A percentile compares a stretch with the other conserved stretches of the same genome.
These are phyloP conservation scores for Primulina huaijiensis DNA, from an alignment of 257 asterid species.

Conservation along the genomic window DNA sequence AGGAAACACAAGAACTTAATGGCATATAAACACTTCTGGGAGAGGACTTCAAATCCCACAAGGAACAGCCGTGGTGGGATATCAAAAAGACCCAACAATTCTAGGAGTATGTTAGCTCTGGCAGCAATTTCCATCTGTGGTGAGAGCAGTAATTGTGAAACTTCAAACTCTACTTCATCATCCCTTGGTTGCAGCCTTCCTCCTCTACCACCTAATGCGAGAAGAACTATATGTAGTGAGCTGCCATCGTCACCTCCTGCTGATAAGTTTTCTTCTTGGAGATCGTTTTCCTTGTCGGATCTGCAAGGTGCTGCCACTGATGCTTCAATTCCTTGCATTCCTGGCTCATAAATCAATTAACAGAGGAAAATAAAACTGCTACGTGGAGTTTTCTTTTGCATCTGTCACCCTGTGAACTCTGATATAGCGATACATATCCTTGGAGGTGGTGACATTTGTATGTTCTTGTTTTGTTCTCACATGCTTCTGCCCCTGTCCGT, in stretches of 20 bases:
- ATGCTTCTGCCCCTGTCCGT: conserved; percentile 23
- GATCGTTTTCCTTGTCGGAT: conserved; percentile 74
- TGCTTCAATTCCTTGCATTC: conserved; percentile 28
- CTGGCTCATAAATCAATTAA: conserved; percentile 37
- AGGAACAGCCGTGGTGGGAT: conserved; percentile 42
- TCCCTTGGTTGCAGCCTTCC: conserved; percentile 53
- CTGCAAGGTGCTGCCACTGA: conserved; percentile 67
- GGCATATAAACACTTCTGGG: conserved; percentile 50
- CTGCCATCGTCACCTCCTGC: conserved; percentile 40
- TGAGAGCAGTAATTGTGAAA: conserved; percentile 48
- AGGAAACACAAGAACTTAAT: conserved; percentile 68
- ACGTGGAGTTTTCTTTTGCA: conserved; percentile 27
- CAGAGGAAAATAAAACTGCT: conserved; percentile 26
- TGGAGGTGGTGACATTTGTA: conserved; percentile 58
- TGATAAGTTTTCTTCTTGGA: conserved; percentile 52
- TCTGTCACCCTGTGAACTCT: conserved; percentile 50
- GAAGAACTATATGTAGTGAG: conserved; percentile 34
- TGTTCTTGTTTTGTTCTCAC: conserved; percentile 27
- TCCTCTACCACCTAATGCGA: conserved; percentile 69
- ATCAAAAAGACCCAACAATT: conserved; percentile 50
- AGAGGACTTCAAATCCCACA: conserved; percentile 40
- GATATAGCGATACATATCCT: conserved; percentile 39
- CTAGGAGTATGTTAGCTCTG: conserved; percentile 53
- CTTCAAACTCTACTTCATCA: conserved; percentile 53
- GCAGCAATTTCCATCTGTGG: conserved; percentile 41